Percentiles rank a stretch among this genome's conserved stretches.
Evolutionary conservation across 2,329 filamentous ascomycete genomes (phyloP).

Genomic region (Penicillium olsonii): DNA sequence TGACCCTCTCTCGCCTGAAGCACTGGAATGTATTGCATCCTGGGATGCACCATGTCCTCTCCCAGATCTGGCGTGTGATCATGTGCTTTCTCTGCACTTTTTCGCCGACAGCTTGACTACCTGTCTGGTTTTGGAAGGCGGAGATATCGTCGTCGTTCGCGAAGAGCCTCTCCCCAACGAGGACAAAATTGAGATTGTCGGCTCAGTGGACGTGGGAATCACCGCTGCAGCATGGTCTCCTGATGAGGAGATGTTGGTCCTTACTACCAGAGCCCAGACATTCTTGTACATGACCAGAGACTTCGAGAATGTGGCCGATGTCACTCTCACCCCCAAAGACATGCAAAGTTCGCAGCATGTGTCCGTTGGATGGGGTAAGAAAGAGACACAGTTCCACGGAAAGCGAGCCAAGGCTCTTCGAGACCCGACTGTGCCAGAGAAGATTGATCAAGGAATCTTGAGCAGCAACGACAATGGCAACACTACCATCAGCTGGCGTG

Average conservation of each 20-base stretch:
- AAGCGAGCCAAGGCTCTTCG: conserved; percentile 81
- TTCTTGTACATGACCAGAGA: conserved; percentile 89
- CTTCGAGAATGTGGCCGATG: conserved; percentile 80
- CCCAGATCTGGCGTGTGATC: conserved; percentile 73
- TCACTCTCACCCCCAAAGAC: conserved; percentile 71
- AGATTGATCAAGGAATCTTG: conserved; percentile 77
- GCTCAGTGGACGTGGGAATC: conserved; percentile 90
- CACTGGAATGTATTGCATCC: conserved; percentile 64
- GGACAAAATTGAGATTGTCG: conserved; percentile 90
- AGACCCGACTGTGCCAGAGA: conserved; percentile 93
- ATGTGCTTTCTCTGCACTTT: conserved; percentile 77
- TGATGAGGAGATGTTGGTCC: conserved; percentile 85
- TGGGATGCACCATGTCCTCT: conserved; percentile 87
- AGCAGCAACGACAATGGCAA: conserved; percentile 72
- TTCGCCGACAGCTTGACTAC: conserved; percentile 77
- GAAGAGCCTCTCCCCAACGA: conserved; percentile 68
- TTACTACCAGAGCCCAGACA: conserved; percentile 77
- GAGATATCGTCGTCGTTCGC: conserved; percentile 83
- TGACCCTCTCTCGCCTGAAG: conserved; percentile 42
- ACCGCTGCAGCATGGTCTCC: conserved; percentile 89
- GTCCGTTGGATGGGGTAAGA: conserved; percentile 97
- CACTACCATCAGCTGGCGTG: conserved; percentile 84
- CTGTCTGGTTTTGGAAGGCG: conserved; percentile 82
- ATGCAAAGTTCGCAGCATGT: conserved; percentile 89
- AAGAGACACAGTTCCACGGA: conserved; percentile 96